Percentiles rank a stretch among this genome's conserved stretches.
Evolutionary conservation across 139 green algal species (phyloP).

Genomic region (Chlamydomonas applanata): DNA sequence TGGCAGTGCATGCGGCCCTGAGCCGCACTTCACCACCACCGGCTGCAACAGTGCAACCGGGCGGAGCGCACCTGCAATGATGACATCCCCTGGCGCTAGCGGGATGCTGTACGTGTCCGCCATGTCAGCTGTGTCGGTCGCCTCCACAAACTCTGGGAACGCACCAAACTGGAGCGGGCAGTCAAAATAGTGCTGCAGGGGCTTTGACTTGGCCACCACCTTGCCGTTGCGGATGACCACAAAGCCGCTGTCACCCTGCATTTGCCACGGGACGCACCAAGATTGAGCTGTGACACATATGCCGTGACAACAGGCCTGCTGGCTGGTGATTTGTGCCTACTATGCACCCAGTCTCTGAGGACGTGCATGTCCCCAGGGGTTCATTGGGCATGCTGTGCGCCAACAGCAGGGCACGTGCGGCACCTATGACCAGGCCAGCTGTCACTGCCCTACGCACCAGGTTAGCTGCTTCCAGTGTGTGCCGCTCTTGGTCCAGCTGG

Average conservation of each 20-base stretch:
- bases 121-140: conserved; percentile 68
- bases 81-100: conserved; percentile 56
- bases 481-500: conserved; percentile 48
- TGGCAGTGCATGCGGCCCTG: too few species aligned
- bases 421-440: too few species aligned
- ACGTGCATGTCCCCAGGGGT: too few species aligned
- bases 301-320: too few species aligned
- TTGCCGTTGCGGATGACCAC: conserved; percentile 62
- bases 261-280: neutral
- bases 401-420: too few species aligned
- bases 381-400: too few species aligned
- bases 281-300: too few species aligned
- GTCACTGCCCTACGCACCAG: conserved; percentile 54
- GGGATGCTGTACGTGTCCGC: conserved; percentile 54
- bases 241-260: conserved; percentile 85
- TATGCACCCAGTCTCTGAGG: too few species aligned
- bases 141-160: conserved; percentile 63
- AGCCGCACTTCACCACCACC: too few species aligned
- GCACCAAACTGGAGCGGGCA: conserved; percentile 74
- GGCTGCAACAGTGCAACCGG: too few species aligned
- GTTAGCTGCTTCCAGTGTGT: conserved; percentile 51
- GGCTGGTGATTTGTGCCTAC: too few species aligned
- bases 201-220: conserved; percentile 42
- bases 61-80: conserved; percentile 51
- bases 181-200: conserved; percentile 77